Evolutionary conservation across 148 eudicot species (phyloP), one percentile per base, ranked within the genome.

Genomic region (Rhododendron williamsianum): DNA sequence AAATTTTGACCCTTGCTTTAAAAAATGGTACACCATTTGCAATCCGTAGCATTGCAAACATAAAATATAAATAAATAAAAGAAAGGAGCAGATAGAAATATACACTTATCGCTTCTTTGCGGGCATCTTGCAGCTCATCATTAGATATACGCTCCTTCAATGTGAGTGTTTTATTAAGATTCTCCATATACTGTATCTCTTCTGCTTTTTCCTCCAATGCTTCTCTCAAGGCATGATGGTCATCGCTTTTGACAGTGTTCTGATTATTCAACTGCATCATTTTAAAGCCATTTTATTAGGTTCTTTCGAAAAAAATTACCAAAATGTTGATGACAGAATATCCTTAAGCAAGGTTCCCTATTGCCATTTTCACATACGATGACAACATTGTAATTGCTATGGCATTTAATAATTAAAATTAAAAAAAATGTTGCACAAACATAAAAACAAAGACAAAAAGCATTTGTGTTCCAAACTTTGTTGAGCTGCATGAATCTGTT

Each of bases 101-200:
- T 84, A 84, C 84, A 11, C 18, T 38, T 51, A 88, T 85, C 4
- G 60, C 78, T 83, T 85, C 89, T 71, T 79, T 82, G 45, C 87
- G 85, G 23, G 86, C 87, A 52, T 78, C 87, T 85, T 88, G 89
- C 43, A 88, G 87, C 78, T 85, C 87, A 72, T 63, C 77, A 58
- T 86, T 88, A 45, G 84, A 9, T 0, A 18, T 73, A 41, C 77
- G 74, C 48, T 87, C 86, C 65, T 54, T 87, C 15, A 80, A 10
- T 38, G 48, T 79, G 74, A 83, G 54, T 80, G 74, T 43, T 35
- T 9, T 30, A 25, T 73, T 67, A 9, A 74, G 78, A 19, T 74
- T 19, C 46, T 74, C 78, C 78, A 74, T 4, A 38, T 36, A 2
- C 21, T 82, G 81, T 48, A 76, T 35, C 11, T 45, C 67, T 35